Percentiles rank a stretch among this genome's conserved stretches.
phyloP scores from a whole-genome alignment of 257 asterid species.

The Ajuga chamaepitys region DNA sequence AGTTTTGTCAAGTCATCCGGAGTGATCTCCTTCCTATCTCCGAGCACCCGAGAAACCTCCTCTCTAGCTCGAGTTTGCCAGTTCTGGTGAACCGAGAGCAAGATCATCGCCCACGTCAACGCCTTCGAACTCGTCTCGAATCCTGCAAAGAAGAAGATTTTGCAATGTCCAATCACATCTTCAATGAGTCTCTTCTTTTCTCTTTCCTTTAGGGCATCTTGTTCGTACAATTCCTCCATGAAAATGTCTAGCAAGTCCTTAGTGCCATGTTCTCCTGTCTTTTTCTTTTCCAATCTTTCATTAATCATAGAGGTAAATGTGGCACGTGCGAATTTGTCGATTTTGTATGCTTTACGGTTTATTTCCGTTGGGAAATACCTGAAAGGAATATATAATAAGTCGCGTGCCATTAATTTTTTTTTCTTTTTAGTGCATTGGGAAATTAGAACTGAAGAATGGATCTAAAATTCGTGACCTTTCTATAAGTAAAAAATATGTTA shows the following conservation, averaged over 20 bases:
- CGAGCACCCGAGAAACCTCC: slow-evolving; percentile 17
- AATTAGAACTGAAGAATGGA: no score
- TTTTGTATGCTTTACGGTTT: slow-evolving; percentile 5
- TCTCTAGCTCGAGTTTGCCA: slow-evolving; percentile 29
- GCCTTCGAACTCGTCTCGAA: slow-evolving; percentile 13
- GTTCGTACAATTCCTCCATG: background rate
- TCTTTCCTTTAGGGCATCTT: background rate
- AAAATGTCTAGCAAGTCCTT: background rate
- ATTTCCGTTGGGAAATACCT: slow-evolving; percentile 9
- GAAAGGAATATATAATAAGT: no score
- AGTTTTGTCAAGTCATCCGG: slow-evolving; percentile 17
- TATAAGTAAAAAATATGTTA: no score
- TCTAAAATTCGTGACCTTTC: no score
- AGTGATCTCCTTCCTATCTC: slow-evolving; percentile 10
- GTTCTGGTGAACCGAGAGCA: slow-evolving; percentile 10
- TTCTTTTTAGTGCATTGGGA: no score
- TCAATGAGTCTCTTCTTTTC: background rate
- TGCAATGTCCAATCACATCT: slow-evolving; percentile 14
- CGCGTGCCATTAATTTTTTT: no score
- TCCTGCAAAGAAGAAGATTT: slow-evolving; percentile 17
- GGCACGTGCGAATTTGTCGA: background rate
- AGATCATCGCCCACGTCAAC: slow-evolving; percentile 21
- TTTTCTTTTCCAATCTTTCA: background rate
- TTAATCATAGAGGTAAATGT: slow-evolving; percentile 1
- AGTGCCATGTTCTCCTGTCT: no score